These are phyloP conservation scores for Acacia melanoxylon DNA, from an alignment of 306 rosid species.

Conservation along the genomic window DNA sequence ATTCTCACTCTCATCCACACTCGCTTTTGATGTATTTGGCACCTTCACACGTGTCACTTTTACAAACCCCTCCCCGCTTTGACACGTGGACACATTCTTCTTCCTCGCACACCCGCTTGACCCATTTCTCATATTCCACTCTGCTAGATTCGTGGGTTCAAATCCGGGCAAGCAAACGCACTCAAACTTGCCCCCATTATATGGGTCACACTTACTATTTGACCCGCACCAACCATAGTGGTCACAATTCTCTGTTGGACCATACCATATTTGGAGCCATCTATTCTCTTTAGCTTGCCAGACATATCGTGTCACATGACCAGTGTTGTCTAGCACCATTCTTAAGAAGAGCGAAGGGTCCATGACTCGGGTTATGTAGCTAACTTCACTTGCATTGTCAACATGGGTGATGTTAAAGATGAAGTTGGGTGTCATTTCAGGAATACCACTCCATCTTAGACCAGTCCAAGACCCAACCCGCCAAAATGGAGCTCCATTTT, in stretches of 20 bases:
- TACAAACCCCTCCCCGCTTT: constrained; percentile 69
- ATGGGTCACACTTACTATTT: constrained; percentile 37
- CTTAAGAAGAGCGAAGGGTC: too few relatives aligned
- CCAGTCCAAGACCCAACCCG: constrained; percentile 40
- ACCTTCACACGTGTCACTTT: constrained; percentile 48
- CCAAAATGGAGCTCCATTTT: constrained; percentile 1
- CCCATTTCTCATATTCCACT: constrained; percentile 37
- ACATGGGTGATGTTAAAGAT: too few relatives aligned
- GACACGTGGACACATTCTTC: constrained; percentile 46
- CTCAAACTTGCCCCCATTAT: constrained; percentile 18
- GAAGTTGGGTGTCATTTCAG: constrained; percentile 7
- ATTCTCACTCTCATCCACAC: constrained; percentile 7
- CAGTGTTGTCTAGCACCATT: too few relatives aligned
- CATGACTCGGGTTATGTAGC: too few relatives aligned
- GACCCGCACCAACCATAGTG: constrained; percentile 33
- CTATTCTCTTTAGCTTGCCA: not conserved
- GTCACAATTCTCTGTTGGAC: constrained; percentile 45
- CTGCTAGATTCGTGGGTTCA: constrained; percentile 32
- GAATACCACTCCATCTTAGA: constrained; percentile 26
- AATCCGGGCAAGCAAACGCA: constrained; percentile 44
- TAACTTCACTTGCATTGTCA: too few relatives aligned
- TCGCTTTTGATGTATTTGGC: constrained; percentile 52
- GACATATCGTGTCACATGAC: too few relatives aligned
- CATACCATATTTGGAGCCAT: constrained; percentile 5
- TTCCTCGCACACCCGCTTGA: constrained; percentile 61